Base-by-base conservation (phyloP, 495 filamentous ascomycete species). In the Hyaloscypha hepaticicola region DNA sequence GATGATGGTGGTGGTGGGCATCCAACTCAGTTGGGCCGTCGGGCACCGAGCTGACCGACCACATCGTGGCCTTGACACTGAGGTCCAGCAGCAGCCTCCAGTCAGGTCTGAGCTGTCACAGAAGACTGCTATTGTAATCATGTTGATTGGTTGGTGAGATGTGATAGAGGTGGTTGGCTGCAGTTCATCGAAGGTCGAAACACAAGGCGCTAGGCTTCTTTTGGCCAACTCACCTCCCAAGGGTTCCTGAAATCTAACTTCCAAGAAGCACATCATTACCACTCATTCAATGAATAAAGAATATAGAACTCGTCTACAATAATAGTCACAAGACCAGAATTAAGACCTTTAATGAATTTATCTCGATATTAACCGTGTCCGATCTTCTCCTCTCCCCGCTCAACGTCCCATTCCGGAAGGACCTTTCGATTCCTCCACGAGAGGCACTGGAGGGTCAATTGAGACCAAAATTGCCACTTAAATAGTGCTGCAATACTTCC, bases 11-110 rank as follows among this genome's bases (percentile, higher is more conserved):
- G 38, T 4, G 58, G 58, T 27, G 7, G n/a, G 58, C 38, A 52
- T 49, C 22, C 41, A 41, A 28, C 22, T 0, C n/a, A 3, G n/a
- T 31, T 52, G n/a, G 25, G 41, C 34, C 19, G 38, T 50, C 41
- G 58, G 58, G 58, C 58, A 61, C 41, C 38, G 27, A 27, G 21
- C 57, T 60, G 31, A 22, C 5, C 25, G 58, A 61, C n/a, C 58
- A 61, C 21, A 61, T 61, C 58, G 26, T 61, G 3, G 45, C 0
- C 41, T 29, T 11, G 6, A 27, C 6, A 51, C 1, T 27, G 7
- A 28, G 33, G 5, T n/a, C 29, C 28, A 34, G n/a, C 0, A 45
- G 21, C 21, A 45, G 29, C 28, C 25, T 58, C 56, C 28, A 38
- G 56, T 58, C 29, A 58, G 21, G 19, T 38, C 26, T 16, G 0